phyloP scores from a whole-genome alignment of 2,329 filamentous ascomycete species.

The Zymoseptoria pseudotritici region DNA sequence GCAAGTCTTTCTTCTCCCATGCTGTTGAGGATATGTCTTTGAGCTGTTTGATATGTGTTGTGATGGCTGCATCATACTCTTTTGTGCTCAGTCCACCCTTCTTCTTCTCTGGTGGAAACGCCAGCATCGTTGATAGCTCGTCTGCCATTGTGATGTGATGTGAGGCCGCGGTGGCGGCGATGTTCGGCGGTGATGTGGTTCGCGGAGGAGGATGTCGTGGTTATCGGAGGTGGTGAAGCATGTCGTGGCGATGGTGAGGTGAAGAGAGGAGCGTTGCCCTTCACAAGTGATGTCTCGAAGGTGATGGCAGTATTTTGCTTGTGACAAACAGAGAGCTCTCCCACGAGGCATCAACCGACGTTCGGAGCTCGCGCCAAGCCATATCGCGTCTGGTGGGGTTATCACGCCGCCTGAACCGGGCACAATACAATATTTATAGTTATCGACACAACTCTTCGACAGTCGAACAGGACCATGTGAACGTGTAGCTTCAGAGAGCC shows the following conservation, averaged over 20 bases:
- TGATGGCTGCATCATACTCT: constrained; percentile 34
- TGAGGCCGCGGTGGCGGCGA: neutral
- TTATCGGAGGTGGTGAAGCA: neutral
- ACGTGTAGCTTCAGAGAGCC: too few relatives aligned
- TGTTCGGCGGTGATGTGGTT: constrained; percentile 2
- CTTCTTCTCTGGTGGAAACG: constrained; percentile 29
- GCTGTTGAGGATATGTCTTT: constrained; percentile 29
- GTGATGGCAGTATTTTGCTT: neutral
- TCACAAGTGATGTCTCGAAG: neutral
- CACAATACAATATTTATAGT: neutral
- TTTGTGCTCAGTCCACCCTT: constrained; percentile 24
- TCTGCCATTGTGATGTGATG: constrained; percentile 20
- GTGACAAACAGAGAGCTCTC: neutral
- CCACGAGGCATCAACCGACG: neutral
- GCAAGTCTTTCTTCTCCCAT: constrained; percentile 34
- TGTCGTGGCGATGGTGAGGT: neutral
- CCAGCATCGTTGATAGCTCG: constrained; percentile 15
- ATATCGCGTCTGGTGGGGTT: neutral
- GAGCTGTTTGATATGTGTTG: constrained; percentile 30
- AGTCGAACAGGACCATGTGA: too few relatives aligned
- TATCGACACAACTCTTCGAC: neutral
- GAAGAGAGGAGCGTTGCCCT: neutral
- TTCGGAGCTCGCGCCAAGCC: neutral
- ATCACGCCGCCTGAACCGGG: neutral
- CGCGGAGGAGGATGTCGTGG: neutral